A percentile compares a stretch with the other conserved stretches of the same genome.
Evolutionary conservation across 768 basidiomycete species (phyloP).

Genomic region (Serendipita sp.): DNA sequence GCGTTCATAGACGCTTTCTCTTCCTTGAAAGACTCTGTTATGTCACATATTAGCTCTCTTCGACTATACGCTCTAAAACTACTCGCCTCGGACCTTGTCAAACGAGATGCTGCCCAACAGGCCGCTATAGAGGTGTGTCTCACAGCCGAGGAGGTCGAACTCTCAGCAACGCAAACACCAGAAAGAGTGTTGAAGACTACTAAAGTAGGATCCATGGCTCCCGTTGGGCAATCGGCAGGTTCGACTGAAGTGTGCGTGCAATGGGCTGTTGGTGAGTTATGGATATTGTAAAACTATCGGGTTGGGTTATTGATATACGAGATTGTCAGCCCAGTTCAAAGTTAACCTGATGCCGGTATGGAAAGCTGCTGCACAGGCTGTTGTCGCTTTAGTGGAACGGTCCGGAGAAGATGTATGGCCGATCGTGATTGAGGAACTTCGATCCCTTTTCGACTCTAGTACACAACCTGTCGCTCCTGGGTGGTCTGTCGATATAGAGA

Average conservation of each 20-base stretch:
- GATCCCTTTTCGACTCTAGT: slow-evolving; percentile 16
- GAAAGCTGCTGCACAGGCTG: slow-evolving; percentile 57
- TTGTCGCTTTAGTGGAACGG: slow-evolving; percentile 34
- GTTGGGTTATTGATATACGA: background rate
- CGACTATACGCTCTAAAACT: slow-evolving; percentile 51
- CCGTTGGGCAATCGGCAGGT: slow-evolving; percentile 29
- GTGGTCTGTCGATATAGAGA: slow-evolving; percentile 17
- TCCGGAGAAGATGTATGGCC: slow-evolving; percentile 61
- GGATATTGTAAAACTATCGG: background rate
- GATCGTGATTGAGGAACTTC: slow-evolving; percentile 47
- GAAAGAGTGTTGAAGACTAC: slow-evolving; percentile 71
- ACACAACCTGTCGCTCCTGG: slow-evolving; percentile 10
- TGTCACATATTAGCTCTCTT: slow-evolving; percentile 54
- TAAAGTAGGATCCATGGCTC: slow-evolving; percentile 44
- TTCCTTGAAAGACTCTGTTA: slow-evolving; percentile 33
- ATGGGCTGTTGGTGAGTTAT: slow-evolving; percentile 53
- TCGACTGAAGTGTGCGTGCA: slow-evolving; percentile 44
- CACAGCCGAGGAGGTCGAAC: slow-evolving; percentile 54
- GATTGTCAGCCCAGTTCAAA: slow-evolving; percentile 61
- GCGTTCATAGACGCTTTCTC: slow-evolving; percentile 36
- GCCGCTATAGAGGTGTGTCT: slow-evolving; percentile 51
- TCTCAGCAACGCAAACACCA: slow-evolving; percentile 43
- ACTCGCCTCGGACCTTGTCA: slow-evolving; percentile 36
- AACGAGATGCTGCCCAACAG: slow-evolving; percentile 13
- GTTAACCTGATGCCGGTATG: slow-evolving; percentile 85